These are phyloP conservation scores for Geranomyces variabilis DNA, from an alignment of 192 early-diverging fungal species.

Conservation along the genomic window DNA sequence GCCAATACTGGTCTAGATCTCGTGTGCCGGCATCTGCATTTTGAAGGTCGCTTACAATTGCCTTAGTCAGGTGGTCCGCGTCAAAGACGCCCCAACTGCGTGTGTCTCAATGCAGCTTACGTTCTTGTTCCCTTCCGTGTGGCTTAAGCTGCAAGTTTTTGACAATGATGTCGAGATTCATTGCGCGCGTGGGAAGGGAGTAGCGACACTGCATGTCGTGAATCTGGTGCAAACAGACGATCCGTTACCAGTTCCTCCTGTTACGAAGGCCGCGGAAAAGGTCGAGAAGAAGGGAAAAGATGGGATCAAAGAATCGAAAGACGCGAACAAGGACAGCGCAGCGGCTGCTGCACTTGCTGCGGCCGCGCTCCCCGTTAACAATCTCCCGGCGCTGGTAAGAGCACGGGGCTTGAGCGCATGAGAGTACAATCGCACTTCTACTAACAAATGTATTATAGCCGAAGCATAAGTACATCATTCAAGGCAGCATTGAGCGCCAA, in stretches of 20 bases:
- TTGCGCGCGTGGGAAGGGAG: conserved; percentile 45
- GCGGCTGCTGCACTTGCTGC: conserved; percentile 12
- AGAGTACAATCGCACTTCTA: not conserved
- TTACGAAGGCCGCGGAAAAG: conserved; percentile 31
- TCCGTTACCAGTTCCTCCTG: conserved; percentile 6
- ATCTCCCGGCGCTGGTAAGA: not conserved
- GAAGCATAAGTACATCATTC: conserved; percentile 57
- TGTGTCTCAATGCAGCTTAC: conserved; percentile 50
- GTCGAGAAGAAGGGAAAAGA: conserved; percentile 48
- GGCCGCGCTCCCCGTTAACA: conserved; percentile 1
- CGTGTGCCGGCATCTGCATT: not conserved
- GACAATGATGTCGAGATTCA: conserved; percentile 59
- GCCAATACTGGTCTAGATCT: not conserved
- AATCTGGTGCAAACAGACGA: conserved; percentile 47
- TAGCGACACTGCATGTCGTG: conserved; percentile 42
- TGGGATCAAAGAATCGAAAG: conserved; percentile 32
- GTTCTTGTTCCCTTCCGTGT: conserved; percentile 46
- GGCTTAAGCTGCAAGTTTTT: conserved; percentile 53
- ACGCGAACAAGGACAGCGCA: conserved; percentile 20
- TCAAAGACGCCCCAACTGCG: conserved; percentile 55
- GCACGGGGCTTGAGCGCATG: not conserved
- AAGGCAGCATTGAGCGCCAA: conserved; percentile 43
- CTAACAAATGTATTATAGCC: conserved; percentile 1
- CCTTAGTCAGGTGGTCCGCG: conserved; percentile 47
- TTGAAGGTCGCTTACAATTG: no score